Evolutionary conservation across 352 stramenopile species (phyloP).

Genomic region (Phytophthora cactorum): DNA sequence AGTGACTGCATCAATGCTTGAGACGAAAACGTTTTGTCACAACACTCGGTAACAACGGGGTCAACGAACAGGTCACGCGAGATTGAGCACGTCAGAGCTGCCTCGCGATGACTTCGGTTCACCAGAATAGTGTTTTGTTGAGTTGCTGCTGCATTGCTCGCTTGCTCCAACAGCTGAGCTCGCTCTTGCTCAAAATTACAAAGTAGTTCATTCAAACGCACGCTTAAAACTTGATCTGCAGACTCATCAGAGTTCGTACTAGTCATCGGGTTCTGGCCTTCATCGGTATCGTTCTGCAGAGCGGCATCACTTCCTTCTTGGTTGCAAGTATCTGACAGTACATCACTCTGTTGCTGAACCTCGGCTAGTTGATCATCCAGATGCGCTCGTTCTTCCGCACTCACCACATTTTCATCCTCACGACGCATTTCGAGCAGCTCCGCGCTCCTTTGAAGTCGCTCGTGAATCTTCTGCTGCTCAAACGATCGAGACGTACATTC

Average conservation of each 20-base stretch:
- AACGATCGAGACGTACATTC: neutral
- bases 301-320: neutral
- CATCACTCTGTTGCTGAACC: neutral
- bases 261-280: neutral
- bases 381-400: neutral
- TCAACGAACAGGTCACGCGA: slow-evolving; percentile 13
- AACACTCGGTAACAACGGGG: slow-evolving; percentile 17
- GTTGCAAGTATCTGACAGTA: neutral
- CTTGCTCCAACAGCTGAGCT: slow-evolving; percentile 14
- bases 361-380: neutral
- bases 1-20: neutral
- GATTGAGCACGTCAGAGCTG: slow-evolving; percentile 10
- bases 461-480: neutral
- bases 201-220: slow-evolving; percentile 1
- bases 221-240: neutral
- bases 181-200: slow-evolving; percentile 10
- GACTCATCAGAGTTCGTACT: neutral
- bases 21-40: slow-evolving; percentile 17
- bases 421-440: slow-evolving; percentile 3
- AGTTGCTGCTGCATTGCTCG: slow-evolving; percentile 3
- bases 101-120: slow-evolving; percentile 3
- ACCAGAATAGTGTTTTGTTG: neutral
- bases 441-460: neutral
- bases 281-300: neutral
- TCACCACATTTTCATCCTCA: slow-evolving; percentile 2